Conservation (phyloP, 306 rosid species). For the Vicia sativa region DNA sequence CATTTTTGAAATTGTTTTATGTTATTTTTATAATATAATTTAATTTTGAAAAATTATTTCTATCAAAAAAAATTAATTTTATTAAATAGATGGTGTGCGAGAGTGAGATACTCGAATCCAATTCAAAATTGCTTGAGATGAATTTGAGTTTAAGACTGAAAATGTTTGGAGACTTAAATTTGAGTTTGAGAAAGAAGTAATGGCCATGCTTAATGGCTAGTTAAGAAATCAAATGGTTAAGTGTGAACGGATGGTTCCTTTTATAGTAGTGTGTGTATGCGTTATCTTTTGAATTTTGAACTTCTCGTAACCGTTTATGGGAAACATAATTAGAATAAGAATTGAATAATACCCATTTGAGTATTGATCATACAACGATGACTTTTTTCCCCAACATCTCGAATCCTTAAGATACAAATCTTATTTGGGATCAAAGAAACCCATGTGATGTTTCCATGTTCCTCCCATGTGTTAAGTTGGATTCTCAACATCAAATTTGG, state of each 20-base stretch:
- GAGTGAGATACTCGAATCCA: no score
- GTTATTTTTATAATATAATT: no score
- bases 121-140: no score
- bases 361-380: constrained; percentile 9
- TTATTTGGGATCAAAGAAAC: constrained; percentile 27
- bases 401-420: constrained; percentile 27
- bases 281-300: constrained; percentile 26
- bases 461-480: constrained; percentile 34
- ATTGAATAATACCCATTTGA: constrained; percentile 3
- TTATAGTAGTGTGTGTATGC: background rate
- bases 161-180: no score
- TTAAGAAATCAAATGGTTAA: background rate
- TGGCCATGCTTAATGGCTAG: no score
- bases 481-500: constrained; percentile 12
- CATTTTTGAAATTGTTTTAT: no score
- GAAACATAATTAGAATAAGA: background rate
- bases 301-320: constrained; percentile 17
- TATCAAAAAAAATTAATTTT: no score
- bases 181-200: no score
- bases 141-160: no score
- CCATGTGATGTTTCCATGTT: constrained; percentile 10
- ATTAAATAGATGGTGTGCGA: no score
- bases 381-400: constrained; percentile 24
- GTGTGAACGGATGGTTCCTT: background rate
- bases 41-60: no score